Percentiles rank a stretch among this genome's conserved stretches.
Conservation (phyloP, 257 asterid species). For the Solanum sejunctum region DNA sequence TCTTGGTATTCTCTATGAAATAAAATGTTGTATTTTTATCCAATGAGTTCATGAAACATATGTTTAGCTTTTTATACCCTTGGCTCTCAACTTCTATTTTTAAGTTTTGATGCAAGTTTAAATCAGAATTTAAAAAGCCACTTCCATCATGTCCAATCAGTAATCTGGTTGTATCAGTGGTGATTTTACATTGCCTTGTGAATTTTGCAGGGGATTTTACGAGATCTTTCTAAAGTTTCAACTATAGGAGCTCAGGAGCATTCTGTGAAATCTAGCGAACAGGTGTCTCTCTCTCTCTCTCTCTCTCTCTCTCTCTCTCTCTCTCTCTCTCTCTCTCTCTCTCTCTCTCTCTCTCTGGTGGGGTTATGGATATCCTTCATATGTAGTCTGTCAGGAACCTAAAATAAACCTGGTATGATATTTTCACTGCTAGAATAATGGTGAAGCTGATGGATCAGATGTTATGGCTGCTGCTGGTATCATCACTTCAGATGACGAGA, state of each 20-base stretch:
- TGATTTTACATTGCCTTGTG: neutral
- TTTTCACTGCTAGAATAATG: neutral
- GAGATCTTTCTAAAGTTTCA: constrained; percentile 4
- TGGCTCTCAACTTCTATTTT: neutral
- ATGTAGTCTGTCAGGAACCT: neutral
- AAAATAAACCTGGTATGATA: neutral
- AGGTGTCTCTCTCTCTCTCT: neutral
- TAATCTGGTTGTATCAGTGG: neutral
- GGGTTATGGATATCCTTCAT: neutral
- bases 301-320: too few relatives aligned
- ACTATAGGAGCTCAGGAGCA: neutral
- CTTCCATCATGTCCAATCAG: neutral
- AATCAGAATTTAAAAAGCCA: neutral
- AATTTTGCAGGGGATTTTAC: constrained; percentile 1
- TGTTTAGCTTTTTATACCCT: neutral
- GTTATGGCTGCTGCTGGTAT: neutral
- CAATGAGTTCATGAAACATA: neutral
- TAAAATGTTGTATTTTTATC: neutral
- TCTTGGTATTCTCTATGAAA: neutral
- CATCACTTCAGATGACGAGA: neutral
- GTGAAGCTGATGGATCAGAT: neutral
- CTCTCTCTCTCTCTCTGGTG: neutral
- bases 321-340: neutral
- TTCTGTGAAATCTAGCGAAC: neutral
- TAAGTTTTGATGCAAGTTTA: neutral